Conservation (phyloP, 345 rosid species). For the Populus nigra region DNA sequence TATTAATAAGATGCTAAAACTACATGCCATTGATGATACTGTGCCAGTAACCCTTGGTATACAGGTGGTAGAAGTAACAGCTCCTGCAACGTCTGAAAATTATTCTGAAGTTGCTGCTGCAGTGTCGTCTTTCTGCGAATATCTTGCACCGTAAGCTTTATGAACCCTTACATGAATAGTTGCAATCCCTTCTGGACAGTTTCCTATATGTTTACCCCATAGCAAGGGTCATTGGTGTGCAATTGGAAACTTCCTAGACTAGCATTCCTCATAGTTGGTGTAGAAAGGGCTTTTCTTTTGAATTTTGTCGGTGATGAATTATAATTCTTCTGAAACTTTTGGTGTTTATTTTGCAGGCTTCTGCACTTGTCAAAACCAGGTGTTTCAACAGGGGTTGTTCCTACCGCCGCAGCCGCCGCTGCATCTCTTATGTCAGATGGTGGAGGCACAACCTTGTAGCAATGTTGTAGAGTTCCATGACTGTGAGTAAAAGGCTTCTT, state of each 20-base stretch:
- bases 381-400: constrained; percentile 78
- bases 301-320: background rate
- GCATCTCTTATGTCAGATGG: constrained; percentile 98
- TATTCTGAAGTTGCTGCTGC: constrained; percentile 78
- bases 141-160: constrained; percentile 82
- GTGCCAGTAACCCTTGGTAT: constrained; percentile 94
- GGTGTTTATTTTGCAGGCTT: constrained; percentile 50
- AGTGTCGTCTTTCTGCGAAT: constrained; percentile 85
- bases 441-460: constrained; percentile 57
- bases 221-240: too few species aligned
- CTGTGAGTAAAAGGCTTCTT: background rate
- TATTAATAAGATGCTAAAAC: constrained; percentile 72
- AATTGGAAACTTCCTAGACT: background rate
- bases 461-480: background rate
- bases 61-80: constrained; percentile 92
- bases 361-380: constrained; percentile 91
- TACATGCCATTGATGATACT: constrained; percentile 87
- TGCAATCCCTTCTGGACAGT: background rate
- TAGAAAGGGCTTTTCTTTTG: background rate
- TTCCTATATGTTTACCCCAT: too few species aligned
- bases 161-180: background rate
- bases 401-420: constrained; percentile 95
- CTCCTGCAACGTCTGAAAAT: constrained; percentile 84
- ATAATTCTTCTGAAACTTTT: background rate
- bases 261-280: background rate